Conservation (phyloP, 768 basidiomycete genomes). For the Gloeostereum incarnatum region DNA sequence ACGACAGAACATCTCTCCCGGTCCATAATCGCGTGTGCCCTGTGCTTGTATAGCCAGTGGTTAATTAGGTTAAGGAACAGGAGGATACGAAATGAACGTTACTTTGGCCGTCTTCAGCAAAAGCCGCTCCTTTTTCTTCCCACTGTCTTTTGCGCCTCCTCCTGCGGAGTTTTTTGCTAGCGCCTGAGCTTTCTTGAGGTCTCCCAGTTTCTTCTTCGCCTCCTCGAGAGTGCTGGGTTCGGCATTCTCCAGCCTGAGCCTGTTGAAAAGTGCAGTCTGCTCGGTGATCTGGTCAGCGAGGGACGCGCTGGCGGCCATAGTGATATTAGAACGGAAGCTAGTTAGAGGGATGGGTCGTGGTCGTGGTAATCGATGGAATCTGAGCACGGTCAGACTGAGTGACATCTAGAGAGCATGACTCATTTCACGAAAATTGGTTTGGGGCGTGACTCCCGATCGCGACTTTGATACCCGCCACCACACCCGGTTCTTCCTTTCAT, state of each 20-base stretch:
- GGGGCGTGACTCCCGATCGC: too few species aligned
- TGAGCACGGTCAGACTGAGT: too few species aligned
- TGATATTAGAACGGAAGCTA: constrained; percentile 3
- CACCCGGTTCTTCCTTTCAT: too few species aligned
- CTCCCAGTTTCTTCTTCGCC: constrained; percentile 59
- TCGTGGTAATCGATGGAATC: too few species aligned
- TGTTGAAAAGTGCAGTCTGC: constrained; percentile 50
- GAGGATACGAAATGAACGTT: constrained; percentile 12
- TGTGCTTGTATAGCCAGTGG: constrained; percentile 21
- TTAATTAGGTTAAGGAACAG: constrained; percentile 3
- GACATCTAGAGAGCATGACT: too few species aligned
- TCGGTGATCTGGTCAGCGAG: constrained; percentile 46
- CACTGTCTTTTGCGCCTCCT: constrained; percentile 28
- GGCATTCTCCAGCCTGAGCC: constrained; percentile 44
- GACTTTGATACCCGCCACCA: too few species aligned
- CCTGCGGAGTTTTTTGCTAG: constrained; percentile 24
- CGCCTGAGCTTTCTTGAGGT: constrained; percentile 49
- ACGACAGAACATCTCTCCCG: constrained; percentile 86
- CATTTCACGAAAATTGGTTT: too few species aligned
- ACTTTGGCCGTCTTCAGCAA: constrained; percentile 94
- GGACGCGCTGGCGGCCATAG: constrained; percentile 31
- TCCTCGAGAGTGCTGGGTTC: constrained; percentile 45
- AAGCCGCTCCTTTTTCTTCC: constrained; percentile 61
- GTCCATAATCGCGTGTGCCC: constrained; percentile 95
- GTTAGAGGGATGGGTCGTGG: too few species aligned